A percentile compares a stretch with the other conserved stretches of the same genome.
Conservation (phyloP, 2,329 filamentous ascomycete species). For the Ophiostoma triangulosporum region DNA sequence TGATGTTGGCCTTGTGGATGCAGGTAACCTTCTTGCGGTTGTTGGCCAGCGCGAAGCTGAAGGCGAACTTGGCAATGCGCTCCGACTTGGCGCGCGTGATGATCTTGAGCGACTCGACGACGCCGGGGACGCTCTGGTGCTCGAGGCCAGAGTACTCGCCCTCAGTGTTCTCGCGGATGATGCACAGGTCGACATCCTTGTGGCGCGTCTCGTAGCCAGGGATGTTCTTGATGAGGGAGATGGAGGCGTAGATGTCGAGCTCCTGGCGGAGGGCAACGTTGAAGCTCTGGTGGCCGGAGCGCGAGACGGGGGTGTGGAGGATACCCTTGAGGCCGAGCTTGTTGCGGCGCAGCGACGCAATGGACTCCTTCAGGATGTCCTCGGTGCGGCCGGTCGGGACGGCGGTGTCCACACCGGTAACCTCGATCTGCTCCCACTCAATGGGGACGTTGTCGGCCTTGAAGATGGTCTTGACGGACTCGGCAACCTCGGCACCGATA, state of each 20-base stretch:
- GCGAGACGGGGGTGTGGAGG: conserved; percentile 90
- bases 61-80: conserved; percentile 98
- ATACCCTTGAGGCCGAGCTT: conserved; percentile 99
- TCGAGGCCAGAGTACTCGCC: conserved; percentile 98
- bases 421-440: conserved; percentile 97
- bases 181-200: conserved; percentile 94
- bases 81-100: conserved; percentile 98
- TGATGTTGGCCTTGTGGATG: conserved; percentile 99
- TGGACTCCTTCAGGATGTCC: conserved; percentile 88
- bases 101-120: conserved; percentile 99
- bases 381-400: conserved; percentile 65
- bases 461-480: conserved; percentile 98
- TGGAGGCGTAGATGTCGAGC: conserved; percentile 97
- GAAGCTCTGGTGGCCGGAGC: conserved; percentile 97
- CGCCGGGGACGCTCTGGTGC: conserved; percentile 91
- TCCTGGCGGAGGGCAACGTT: conserved; percentile 98
- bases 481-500: conserved; percentile 94
- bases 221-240: conserved; percentile 98
- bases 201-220: conserved; percentile 96
- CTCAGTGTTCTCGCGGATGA: conserved; percentile 99
- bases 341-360: conserved; percentile 92
- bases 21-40: conserved; percentile 98
- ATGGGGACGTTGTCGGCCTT: conserved; percentile 98
- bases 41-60: conserved; percentile 95
- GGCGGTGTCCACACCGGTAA: conserved; percentile 76